Base-by-base conservation (phyloP, 768 basidiomycete species). In the Pseudohyphozyma bogoriensis region DNA sequence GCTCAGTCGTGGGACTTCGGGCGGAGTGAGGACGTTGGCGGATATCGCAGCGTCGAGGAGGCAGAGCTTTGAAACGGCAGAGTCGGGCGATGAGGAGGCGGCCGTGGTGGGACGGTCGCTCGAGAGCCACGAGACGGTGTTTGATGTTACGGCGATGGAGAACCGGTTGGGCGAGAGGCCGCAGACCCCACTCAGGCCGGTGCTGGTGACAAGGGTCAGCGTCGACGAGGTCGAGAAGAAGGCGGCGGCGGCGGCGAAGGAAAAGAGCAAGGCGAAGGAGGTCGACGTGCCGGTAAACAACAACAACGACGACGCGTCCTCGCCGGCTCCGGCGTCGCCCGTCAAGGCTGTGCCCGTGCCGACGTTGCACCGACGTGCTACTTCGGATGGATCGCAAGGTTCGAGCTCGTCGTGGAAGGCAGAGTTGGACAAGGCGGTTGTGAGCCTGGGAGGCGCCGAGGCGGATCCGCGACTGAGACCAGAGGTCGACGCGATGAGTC, bases 401-500 rank as follows among this genome's bases (percentile, higher is more conserved):
- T 8, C 40, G 40, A 15, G 9, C 44, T 47, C 55, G 42, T 59
- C 58, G 16, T 59, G 62, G 62, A 39, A 40, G 22, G 57, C 46
- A 10, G 32, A 51, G 2, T 37, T 63, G 35, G 62, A 63, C 5
- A 50, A 37, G 3, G 49, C 37, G 1, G n/a, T n/a, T n/a, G n/a
- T n/a, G n/a, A n/a, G n/a, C n/a, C n/a, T 49, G 32, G n/a, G 26
- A 39, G 29, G 49, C 55, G 42, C 31, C 28, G 53, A 54, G 24
- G n/a, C 35, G 11, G 58, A 59, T n/a, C 62, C 58, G 31, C 31
- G 54, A 35, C 32, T 56, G 12, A 51, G 51, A 15, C 54, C 62
- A 8, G 62, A 63, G 26, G 57, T 40, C 20, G 54, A 56, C 16
- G 62, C 62, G 15, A 59, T 63, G 62, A 54, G 51, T 24, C 45